Base-by-base conservation (phyloP, 2,329 filamentous ascomycete species). In the Huntiella moniliformis region DNA sequence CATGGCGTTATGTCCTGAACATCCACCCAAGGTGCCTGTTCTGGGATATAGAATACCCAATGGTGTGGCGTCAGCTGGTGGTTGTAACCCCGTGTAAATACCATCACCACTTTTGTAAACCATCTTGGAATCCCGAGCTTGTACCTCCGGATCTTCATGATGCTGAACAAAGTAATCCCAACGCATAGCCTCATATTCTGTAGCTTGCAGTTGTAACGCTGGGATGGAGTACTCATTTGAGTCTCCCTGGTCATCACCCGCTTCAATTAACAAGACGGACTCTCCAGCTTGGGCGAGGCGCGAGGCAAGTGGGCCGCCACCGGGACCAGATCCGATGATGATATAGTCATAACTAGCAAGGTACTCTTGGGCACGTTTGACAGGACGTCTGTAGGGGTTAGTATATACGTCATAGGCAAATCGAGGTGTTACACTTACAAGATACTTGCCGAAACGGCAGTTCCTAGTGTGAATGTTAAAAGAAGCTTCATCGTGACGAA, bases 121-220 rank as follows among this genome's bases (percentile, higher is more conserved):
- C 52, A 62, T 58, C 58, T 79, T 73, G 52, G 60, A 68, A 53
- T 76, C 70, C 38, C 64, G 60, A 34, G 63, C 60, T 39, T 46
- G 45, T 18, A 37, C 17, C 10, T 12, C 17, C 5, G 34, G 13
- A n/a, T 47, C 33, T 51, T 71, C 66, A 53, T 74, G 77, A 56
- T 79, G 74, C 44, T 68, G 67, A 47, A 77, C 72, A 51, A 67
- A 79, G 57, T 71, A 77, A 58, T 75, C 66, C 74, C 74, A 78
- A 31, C 51, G 42, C 1, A 55, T 57, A 4, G 54, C 50, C 44
- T 54, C 54, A 6, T 56, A 53, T 38, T 56, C 56, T 3, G 54
- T 54, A 0, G 56, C 55, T 5, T 52, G 38, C 7, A 55, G 51
- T 10, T 55, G 49, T 11, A 57, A 34, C 28, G 55, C 54, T 0